A percentile compares a stretch with the other conserved stretches of the same genome.
phyloP scores from a whole-genome alignment of 2,329 filamentous ascomycete species.

The Teratosphaeria zuluensis region DNA sequence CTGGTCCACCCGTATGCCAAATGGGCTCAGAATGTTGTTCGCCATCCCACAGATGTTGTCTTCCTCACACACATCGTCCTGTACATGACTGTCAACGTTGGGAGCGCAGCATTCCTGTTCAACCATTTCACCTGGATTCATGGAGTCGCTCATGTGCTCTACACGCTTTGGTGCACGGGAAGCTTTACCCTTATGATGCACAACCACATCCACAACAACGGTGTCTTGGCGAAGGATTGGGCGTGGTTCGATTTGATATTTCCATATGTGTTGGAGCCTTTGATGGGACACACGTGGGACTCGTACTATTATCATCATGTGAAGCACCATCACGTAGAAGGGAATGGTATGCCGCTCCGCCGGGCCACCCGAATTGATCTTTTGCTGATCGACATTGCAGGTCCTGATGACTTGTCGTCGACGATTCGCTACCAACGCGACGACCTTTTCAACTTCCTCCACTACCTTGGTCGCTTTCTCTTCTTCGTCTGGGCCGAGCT shows the following conservation, averaged over 20 bases:
- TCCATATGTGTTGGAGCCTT: conserved; percentile 63
- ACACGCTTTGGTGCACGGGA: conserved; percentile 61
- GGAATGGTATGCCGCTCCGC: conserved; percentile 38
- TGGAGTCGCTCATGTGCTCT: conserved; percentile 53
- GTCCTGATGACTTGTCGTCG: conserved; percentile 63
- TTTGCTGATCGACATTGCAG: conserved; percentile 22
- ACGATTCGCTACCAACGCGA: conserved; percentile 71
- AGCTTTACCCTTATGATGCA: conserved; percentile 75
- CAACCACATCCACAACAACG: conserved; percentile 71
- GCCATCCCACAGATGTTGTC: conserved; percentile 61
- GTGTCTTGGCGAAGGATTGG: conserved; percentile 50
- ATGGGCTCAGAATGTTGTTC: conserved; percentile 48
- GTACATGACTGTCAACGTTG: conserved; percentile 60
- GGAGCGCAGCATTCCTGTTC: conserved; percentile 58
- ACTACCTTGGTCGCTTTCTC: conserved; percentile 64
- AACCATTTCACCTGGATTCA: conserved; percentile 58
- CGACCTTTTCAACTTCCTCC: conserved; percentile 53
- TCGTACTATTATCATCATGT: conserved; percentile 79
- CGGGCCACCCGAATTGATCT: not conserved
- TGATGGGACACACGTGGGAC: conserved; percentile 80
- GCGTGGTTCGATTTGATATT: conserved; percentile 53
- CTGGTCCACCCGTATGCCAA: conserved; percentile 52
- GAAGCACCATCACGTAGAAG: conserved; percentile 77
- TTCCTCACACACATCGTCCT: conserved; percentile 68
- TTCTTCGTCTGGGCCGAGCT: conserved; percentile 67